Base-by-base conservation (phyloP, 192 early-diverging fungal species). In the Linnemannia schmuckeri region DNA sequence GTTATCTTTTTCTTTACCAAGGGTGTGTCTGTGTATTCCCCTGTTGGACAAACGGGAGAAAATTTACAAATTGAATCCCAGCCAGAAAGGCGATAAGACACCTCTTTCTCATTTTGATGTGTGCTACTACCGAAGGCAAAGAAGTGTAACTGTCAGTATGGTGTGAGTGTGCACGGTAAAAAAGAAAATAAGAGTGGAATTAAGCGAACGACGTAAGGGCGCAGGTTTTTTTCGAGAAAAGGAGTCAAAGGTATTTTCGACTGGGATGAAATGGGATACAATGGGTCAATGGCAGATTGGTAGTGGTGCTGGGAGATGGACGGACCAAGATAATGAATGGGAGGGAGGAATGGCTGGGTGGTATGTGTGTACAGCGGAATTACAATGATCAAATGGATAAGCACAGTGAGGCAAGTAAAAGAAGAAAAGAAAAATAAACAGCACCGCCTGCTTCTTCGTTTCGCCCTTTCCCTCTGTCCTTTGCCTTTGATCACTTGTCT, bases 201-300 rank as follows among this genome's bases (percentile, higher is more conserved):
- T 61, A n/a, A 61, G 57, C 57, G 57, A 66, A 66, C 61, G 9
- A 66, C 61, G 61, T 66, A 66, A 66, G 33, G 61, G 61, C 61
- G 61, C 61, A 66, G 61, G 61, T 1, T 3, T 66, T 66, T 30
- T 15, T 27, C n/a, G 13, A 27, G n/a, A 30, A 15, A 30, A 33
- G 61, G 4, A 66, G 27, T 15, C 30, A 35, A 57, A 52, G 49
- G 22, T 57, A 27, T 33, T 30, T 66, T 33, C 24, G 10, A 33
- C 61, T 66, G 61, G 61, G 61, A 33, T 66, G 61, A 15, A 12
- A 33, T 27, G 61, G 8, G 27, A 66, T 66, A 10, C 10, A 9
- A 61, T 27, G 24, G n/a, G 20, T 6, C 0, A 33, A 63, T 63
- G 30, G 61, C 33, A 30, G 10, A 27, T 63, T n/a, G 49, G 49